These are phyloP conservation scores for Aspergillus sclerotialis DNA, from an alignment of 2,329 filamentous ascomycete species.

Conservation along the genomic window DNA sequence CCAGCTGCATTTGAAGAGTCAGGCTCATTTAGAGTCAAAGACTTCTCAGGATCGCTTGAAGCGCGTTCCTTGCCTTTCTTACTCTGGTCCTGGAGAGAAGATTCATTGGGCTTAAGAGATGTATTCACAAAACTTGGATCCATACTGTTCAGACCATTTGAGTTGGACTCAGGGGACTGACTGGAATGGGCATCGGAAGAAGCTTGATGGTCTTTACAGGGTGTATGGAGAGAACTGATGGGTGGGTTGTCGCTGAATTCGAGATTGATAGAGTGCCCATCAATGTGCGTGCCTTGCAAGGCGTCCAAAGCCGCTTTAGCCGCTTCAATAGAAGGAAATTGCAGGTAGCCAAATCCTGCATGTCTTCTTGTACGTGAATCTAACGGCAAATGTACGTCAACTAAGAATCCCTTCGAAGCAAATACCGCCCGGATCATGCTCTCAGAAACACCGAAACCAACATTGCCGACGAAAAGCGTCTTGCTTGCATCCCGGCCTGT, in stretches of 20 bases:
- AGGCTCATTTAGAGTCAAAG: background rate
- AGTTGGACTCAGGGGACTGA: background rate
- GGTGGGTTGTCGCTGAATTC: constrained; percentile 28
- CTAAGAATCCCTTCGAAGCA: constrained; percentile 29
- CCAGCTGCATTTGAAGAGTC: background rate
- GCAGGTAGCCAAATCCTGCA: constrained; percentile 34
- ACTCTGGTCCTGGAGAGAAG: background rate
- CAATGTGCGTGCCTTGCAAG: constrained; percentile 30
- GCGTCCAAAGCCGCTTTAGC: constrained; percentile 30
- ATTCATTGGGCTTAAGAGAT: background rate
- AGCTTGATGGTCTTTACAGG: background rate
- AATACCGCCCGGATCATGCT: constrained; percentile 30
- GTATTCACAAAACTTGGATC: background rate
- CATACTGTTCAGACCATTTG: background rate
- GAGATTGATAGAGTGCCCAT: constrained; percentile 34
- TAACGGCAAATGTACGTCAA: constrained; percentile 27
- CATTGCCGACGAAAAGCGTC: constrained; percentile 34
- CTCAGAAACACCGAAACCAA: constrained; percentile 32
- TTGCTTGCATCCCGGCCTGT: constrained; percentile 5
- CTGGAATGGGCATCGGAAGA: background rate
- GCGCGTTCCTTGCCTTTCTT: background rate
- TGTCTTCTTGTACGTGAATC: constrained; percentile 27
- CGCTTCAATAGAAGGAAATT: constrained; percentile 27
- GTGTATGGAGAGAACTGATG: constrained; percentile 9
- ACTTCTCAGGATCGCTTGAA: background rate